Conservation (phyloP, 2,329 filamentous ascomycete species). For the Mariannaea elegans region DNA sequence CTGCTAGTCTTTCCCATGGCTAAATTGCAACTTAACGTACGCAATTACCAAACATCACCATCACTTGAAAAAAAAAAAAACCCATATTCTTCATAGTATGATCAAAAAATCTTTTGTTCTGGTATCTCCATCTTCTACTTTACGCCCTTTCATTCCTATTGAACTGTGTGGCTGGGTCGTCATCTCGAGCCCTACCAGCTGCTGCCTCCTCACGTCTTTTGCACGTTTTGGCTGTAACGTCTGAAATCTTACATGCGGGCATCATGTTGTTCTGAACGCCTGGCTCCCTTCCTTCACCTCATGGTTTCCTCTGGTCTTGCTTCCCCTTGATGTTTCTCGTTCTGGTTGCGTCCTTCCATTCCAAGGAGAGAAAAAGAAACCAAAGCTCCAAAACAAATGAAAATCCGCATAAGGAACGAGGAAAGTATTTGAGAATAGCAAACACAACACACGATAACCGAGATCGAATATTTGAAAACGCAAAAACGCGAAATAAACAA, state of each 20-base stretch:
- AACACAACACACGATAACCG: constrained; percentile 24
- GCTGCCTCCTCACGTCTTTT: constrained; percentile 9
- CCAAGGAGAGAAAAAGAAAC: constrained; percentile 18
- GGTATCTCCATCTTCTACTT: constrained; percentile 23
- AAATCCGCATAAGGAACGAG: constrained; percentile 25
- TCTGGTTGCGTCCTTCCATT: constrained; percentile 8
- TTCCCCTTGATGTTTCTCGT: constrained; percentile 11
- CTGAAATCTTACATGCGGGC: constrained; percentile 40
- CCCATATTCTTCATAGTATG: neutral
- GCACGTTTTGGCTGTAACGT: constrained; percentile 24
- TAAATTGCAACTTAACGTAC: too few relatives aligned
- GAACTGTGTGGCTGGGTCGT: constrained; percentile 21
- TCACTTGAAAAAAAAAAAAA: too few relatives aligned
- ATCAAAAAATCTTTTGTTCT: constrained; percentile 20
- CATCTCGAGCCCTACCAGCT: constrained; percentile 25
- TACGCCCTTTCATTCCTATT: constrained; percentile 15
- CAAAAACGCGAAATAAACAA: constrained; percentile 24
- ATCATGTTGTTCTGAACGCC: constrained; percentile 43
- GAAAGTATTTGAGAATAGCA: constrained; percentile 25
- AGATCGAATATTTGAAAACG: constrained; percentile 31
- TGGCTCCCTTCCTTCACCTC: constrained; percentile 31
- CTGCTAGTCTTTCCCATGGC: too few relatives aligned
- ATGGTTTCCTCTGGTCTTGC: constrained; percentile 12
- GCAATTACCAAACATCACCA: too few relatives aligned
- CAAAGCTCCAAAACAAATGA: constrained; percentile 31